Evolutionary conservation across 176 grass and related monocot species (phyloP).

Genomic region (Paspalum notatum): DNA sequence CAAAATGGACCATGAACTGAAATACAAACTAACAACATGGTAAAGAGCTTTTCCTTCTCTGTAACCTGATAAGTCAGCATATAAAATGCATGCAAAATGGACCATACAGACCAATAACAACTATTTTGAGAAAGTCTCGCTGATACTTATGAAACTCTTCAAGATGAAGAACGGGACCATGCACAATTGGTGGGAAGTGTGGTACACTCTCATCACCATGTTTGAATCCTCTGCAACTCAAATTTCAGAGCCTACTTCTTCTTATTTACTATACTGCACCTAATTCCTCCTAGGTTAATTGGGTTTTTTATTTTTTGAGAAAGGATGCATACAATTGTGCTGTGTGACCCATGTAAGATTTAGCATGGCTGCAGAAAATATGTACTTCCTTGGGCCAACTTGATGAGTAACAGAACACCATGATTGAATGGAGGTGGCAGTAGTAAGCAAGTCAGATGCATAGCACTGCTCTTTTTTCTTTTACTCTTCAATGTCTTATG

Average conservation of each 20-base stretch:
- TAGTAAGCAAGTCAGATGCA: background rate
- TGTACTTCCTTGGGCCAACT: background rate
- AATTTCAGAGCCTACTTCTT: background rate
- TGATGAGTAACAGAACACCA: background rate
- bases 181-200: background rate
- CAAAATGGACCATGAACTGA: conserved; percentile 17
- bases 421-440: background rate
- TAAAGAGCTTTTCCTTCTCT: background rate
- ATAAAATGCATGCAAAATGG: background rate
- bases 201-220: background rate
- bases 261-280: background rate
- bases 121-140: conserved; percentile 8
- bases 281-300: background rate
- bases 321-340: background rate
- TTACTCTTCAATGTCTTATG: conserved; percentile 25
- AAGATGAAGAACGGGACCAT: conserved; percentile 2
- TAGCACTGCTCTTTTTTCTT: background rate
- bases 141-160: conserved; percentile 24
- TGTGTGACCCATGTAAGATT: background rate
- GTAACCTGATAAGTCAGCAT: background rate
- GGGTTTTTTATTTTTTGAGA: background rate
- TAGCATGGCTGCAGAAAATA: background rate
- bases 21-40: conserved; percentile 8
- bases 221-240: background rate
- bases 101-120: background rate